Conservation (phyloP, 768 basidiomycete species). For the Heimioporus sp. region DNA sequence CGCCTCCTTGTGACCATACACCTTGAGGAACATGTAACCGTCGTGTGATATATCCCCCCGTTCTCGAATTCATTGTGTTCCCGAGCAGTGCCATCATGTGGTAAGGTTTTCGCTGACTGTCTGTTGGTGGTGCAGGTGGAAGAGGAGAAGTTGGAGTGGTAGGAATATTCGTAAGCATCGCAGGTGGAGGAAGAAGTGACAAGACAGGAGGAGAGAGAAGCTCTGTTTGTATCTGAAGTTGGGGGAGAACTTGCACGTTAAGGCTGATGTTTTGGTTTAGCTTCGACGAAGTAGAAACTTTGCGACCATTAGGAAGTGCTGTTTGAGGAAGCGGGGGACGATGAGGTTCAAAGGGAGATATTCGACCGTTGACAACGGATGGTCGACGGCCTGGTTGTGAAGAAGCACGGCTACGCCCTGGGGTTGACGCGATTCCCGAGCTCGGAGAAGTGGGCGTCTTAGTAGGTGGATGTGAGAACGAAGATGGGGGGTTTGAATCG, state of each 20-base stretch:
- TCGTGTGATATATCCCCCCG: constrained; percentile 87
- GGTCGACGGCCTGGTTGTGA: constrained; percentile 79
- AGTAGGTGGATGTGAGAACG: constrained; percentile 31
- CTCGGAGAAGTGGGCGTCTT: constrained; percentile 38
- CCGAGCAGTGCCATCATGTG: constrained; percentile 84
- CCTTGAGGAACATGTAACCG: constrained; percentile 85
- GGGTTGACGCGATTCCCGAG: constrained; percentile 35
- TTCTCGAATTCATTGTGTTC: constrained; percentile 72
- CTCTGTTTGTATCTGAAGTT: constrained; percentile 51
- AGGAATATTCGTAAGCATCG: constrained; percentile 56
- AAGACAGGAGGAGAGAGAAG: constrained; percentile 39
- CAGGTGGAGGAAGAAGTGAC: constrained; percentile 44
- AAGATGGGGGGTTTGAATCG: constrained; percentile 37
- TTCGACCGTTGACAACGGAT: constrained; percentile 49
- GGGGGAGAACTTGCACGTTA: constrained; percentile 47
- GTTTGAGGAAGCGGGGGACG: constrained; percentile 52
- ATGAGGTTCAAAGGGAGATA: constrained; percentile 49
- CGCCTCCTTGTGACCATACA: constrained; percentile 90
- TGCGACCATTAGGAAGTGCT: constrained; percentile 46
- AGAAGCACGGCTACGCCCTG: constrained; percentile 59
- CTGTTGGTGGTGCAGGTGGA: constrained; percentile 67
- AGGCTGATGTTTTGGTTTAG: constrained; percentile 45
- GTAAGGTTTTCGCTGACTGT: constrained; percentile 81
- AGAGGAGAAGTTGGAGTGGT: constrained; percentile 78
- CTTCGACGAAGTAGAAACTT: constrained; percentile 61